These are phyloP conservation scores for Colletotrichum sp. DNA, from an alignment of 2,329 filamentous ascomycete genomes.

Conservation along the genomic window DNA sequence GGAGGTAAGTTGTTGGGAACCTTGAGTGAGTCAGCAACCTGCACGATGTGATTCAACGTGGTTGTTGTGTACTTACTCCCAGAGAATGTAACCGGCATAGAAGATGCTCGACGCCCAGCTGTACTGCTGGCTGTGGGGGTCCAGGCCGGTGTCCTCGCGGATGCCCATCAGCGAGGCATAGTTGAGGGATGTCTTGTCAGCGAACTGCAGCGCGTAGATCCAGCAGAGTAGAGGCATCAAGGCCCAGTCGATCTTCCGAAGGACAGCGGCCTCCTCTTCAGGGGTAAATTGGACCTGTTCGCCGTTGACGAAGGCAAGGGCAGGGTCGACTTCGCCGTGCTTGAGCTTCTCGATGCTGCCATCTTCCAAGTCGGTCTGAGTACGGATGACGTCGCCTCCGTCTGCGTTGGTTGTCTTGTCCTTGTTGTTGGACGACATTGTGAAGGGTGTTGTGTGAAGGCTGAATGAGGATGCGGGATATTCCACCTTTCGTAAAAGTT, in stretches of 20 bases:
- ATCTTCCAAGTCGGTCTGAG: conserved; percentile 6
- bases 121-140: conserved; percentile 20
- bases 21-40: background rate
- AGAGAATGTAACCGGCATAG: conserved; percentile 25
- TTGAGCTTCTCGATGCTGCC: conserved; percentile 17
- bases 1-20: conserved; percentile 41
- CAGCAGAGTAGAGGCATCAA: conserved; percentile 8
- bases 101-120: conserved; percentile 26
- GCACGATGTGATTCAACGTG: background rate
- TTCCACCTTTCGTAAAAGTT: background rate
- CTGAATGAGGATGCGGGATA: background rate
- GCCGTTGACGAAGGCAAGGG: conserved; percentile 9
- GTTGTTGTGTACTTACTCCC: conserved; percentile 19
- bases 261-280: conserved; percentile 3
- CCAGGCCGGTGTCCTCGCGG: conserved; percentile 17
- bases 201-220: conserved; percentile 18
- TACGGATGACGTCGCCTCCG: conserved; percentile 8
- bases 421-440: background rate
- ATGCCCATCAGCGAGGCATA: conserved; percentile 22
- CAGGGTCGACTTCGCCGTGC: conserved; percentile 11
- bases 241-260: conserved; percentile 10
- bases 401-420: background rate
- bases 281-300: conserved; percentile 15
- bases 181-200: conserved; percentile 18
- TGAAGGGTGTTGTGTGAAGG: background rate